Evolutionary conservation across 257 asterid genomes (phyloP).

Genomic region (Primulina huaijiensis): DNA sequence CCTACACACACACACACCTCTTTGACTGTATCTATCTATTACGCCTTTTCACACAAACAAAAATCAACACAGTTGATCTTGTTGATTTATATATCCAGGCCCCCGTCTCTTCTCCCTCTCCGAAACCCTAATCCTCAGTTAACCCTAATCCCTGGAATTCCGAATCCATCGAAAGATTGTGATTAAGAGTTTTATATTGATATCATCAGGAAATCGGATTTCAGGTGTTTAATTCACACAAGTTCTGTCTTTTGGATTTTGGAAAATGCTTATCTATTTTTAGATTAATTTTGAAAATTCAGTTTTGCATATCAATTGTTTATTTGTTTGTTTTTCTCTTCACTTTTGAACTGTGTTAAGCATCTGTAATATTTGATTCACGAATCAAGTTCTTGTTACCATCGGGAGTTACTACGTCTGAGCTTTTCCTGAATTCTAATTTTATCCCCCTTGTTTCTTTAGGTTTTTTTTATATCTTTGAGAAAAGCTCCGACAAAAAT

Average conservation of each 20-base stretch:
- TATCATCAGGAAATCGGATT: neutral
- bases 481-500: slow-evolving; percentile 29
- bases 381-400: neutral
- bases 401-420: slow-evolving; percentile 17
- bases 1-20: neutral
- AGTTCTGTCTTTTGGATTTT: neutral
- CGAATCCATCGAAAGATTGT: neutral
- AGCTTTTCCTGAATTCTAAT: slow-evolving; percentile 13
- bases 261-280: neutral
- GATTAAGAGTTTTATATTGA: neutral
- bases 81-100: neutral
- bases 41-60: neutral
- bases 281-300: neutral
- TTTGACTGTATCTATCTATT: neutral
- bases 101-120: neutral
- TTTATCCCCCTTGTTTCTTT: neutral
- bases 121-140: neutral
- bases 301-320: neutral
- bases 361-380: slow-evolving; percentile 5
- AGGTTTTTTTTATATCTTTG: slow-evolving; percentile 20
- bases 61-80: neutral
- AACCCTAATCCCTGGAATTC: neutral
- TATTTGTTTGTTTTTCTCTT: no score
- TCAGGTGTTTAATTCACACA: neutral
- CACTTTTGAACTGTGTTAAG: slow-evolving; percentile 12